These are phyloP conservation scores for Xylaria sp. DNA, from an alignment of 2,329 filamentous ascomycete genomes.

Conservation along the genomic window DNA sequence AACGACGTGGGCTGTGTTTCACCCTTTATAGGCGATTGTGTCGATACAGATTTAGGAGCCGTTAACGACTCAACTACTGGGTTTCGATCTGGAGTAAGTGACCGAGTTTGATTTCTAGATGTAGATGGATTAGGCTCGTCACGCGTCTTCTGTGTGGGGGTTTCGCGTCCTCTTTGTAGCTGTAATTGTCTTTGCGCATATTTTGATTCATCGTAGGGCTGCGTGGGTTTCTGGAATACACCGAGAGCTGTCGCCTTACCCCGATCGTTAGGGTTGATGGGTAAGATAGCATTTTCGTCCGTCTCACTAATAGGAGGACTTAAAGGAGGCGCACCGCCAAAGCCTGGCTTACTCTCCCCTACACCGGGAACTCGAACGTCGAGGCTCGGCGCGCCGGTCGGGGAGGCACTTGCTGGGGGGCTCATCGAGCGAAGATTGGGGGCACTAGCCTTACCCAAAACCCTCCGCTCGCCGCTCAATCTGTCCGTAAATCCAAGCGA, in stretches of 20 bases:
- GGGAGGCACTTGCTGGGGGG: slow-evolving; percentile 49
- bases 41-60: slow-evolving; percentile 33
- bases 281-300: slow-evolving; percentile 68
- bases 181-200: slow-evolving; percentile 83
- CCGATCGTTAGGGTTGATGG: slow-evolving; percentile 76
- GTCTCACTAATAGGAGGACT: slow-evolving; percentile 75
- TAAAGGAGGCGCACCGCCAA: slow-evolving; percentile 56
- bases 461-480: slow-evolving; percentile 50
- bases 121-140: slow-evolving; percentile 53
- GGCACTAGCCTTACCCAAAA: slow-evolving; percentile 65
- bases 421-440: slow-evolving; percentile 69
- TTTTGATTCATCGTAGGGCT: slow-evolving; percentile 82
- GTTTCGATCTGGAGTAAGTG: slow-evolving; percentile 52
- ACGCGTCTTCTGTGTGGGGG: slow-evolving; percentile 55
- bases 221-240: slow-evolving; percentile 67
- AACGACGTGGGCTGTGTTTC: slow-evolving; percentile 48
- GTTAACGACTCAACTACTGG: slow-evolving; percentile 41
- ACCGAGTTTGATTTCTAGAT: slow-evolving; percentile 50
- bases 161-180: slow-evolving; percentile 76
- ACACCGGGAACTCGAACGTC: slow-evolving; percentile 42
- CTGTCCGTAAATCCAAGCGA: slow-evolving; percentile 57
- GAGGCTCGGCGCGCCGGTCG: slow-evolving; percentile 44
- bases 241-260: slow-evolving; percentile 44
- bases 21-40: slow-evolving; percentile 43
- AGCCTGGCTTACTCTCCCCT: slow-evolving; percentile 46